These are phyloP conservation scores for Pestalotiopsis sp. DNA, from an alignment of 2,329 filamentous ascomycete genomes.

Conservation along the genomic window DNA sequence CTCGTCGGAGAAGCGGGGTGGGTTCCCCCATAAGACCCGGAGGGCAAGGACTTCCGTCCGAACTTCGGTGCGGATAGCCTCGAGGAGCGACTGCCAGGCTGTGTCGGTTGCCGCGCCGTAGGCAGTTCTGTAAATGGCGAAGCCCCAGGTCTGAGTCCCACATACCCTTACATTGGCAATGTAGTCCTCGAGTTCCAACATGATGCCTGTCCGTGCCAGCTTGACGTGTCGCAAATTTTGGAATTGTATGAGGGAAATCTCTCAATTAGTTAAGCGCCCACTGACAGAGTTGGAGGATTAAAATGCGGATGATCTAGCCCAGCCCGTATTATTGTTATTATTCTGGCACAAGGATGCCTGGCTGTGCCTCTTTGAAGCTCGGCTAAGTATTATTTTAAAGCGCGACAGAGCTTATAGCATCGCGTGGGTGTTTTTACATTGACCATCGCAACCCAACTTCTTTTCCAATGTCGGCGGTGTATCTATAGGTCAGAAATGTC, in stretches of 20 bases:
- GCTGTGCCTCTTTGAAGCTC: no score
- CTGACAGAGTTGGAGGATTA: neutral
- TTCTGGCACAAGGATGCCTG: no score
- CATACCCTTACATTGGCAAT: neutral
- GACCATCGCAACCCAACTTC: no score
- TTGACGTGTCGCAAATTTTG: neutral
- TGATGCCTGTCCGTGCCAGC: neutral
- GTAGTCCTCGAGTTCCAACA: neutral
- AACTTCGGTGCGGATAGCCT: neutral
- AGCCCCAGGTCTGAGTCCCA: neutral
- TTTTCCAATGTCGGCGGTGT: no score
- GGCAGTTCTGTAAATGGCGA: neutral
- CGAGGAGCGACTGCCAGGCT: neutral
- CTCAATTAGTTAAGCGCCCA: neutral
- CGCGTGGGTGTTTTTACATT: no score
- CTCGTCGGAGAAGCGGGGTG: neutral
- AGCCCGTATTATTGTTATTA: no score
- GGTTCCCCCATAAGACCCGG: neutral
- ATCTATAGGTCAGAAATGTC: no score
- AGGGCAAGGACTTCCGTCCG: neutral
- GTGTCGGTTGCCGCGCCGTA: neutral
- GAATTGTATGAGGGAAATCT: neutral
- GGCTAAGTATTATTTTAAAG: no score
- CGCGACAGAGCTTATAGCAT: no score
- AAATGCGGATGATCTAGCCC: no score